Evolutionary conservation across 2,329 filamentous ascomycete species (phyloP).

Genomic region (Ophiocordyceps camponoti-floridani): DNA sequence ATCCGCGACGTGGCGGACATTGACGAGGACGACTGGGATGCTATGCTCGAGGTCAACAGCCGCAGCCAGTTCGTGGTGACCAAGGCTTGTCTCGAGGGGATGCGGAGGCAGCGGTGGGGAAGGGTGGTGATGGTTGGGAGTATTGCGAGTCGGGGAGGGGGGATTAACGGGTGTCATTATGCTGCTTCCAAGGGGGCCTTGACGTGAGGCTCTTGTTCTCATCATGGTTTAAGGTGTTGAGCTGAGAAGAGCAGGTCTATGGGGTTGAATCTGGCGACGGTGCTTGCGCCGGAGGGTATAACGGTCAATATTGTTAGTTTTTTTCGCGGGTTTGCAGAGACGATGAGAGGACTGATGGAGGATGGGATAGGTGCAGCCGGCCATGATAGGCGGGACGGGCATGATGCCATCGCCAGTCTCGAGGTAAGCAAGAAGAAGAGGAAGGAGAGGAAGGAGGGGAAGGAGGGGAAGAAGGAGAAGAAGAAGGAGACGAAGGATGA

Average conservation of each 20-base stretch:
- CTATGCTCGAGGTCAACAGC: constrained; percentile 15
- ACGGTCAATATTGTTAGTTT: constrained; percentile 16
- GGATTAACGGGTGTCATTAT: constrained; percentile 17
- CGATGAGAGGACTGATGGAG: too few relatives aligned
- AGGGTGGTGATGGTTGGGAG: constrained; percentile 15
- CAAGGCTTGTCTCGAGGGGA: constrained; percentile 12
- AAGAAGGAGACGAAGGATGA: too few relatives aligned
- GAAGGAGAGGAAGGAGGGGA: too few relatives aligned
- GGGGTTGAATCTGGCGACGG: constrained; percentile 14
- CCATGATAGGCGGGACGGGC: constrained; percentile 17
- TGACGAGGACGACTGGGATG: constrained; percentile 17
- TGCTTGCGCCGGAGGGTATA: constrained; percentile 13
- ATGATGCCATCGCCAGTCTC: constrained; percentile 16
- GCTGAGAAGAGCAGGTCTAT: constrained; percentile 10
- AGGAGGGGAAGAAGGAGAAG: too few relatives aligned
- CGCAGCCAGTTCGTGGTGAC: constrained; percentile 16
- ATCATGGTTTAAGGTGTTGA: neutral
- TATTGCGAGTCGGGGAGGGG: constrained; percentile 14
- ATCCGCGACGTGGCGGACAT: constrained; percentile 16
- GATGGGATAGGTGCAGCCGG: constrained; percentile 11
- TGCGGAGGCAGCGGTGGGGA: constrained; percentile 14
- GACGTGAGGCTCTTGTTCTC: constrained; percentile 2
- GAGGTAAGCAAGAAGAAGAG: constrained; percentile 5
- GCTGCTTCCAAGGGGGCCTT: constrained; percentile 15
- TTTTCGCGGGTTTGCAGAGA: too few relatives aligned